phyloP scores from a whole-genome alignment of 148 eudicot species.

The Dysphania ambrosioides region DNA sequence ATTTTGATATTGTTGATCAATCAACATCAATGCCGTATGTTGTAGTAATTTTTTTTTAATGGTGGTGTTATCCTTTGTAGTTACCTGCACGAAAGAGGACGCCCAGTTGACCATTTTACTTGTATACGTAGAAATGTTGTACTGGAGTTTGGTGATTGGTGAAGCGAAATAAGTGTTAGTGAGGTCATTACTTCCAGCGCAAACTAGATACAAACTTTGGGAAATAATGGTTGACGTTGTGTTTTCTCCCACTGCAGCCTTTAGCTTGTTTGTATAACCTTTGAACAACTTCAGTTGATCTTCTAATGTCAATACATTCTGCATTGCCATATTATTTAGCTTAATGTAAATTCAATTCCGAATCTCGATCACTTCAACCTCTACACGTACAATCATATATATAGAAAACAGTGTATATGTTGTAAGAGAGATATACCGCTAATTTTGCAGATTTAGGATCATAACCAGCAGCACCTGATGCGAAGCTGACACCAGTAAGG shows the following conservation, averaged over 20 bases:
- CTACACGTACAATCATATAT: too few species aligned
- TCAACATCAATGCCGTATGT: too few species aligned
- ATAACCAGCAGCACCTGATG: conserved; percentile 42
- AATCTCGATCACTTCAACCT: too few species aligned
- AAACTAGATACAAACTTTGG: conserved; percentile 24
- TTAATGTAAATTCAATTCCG: too few species aligned
- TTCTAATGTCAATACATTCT: conserved; percentile 27
- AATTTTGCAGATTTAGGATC: conserved; percentile 38
- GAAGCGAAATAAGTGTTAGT: conserved; percentile 28
- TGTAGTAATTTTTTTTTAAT: too few species aligned
- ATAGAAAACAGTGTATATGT: too few species aligned
- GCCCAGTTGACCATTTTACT: conserved; percentile 17
- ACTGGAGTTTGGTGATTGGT: conserved; percentile 11
- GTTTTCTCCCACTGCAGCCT: conserved; percentile 30
- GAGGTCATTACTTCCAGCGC: conserved; percentile 36
- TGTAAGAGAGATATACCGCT: conserved; percentile 35
- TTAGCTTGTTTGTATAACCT: conserved; percentile 30
- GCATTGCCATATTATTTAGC: neutral
- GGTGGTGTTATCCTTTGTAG: too few species aligned
- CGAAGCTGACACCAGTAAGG: conserved; percentile 48
- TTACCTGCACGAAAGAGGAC: conserved; percentile 18
- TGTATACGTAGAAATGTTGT: conserved; percentile 22
- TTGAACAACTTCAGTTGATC: conserved; percentile 34
- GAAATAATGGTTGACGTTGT: conserved; percentile 27
- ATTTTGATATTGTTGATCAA: too few species aligned